These are phyloP conservation scores for Candida glaebosa DNA, from an alignment of 805 yeast species.

Conservation along the genomic window DNA sequence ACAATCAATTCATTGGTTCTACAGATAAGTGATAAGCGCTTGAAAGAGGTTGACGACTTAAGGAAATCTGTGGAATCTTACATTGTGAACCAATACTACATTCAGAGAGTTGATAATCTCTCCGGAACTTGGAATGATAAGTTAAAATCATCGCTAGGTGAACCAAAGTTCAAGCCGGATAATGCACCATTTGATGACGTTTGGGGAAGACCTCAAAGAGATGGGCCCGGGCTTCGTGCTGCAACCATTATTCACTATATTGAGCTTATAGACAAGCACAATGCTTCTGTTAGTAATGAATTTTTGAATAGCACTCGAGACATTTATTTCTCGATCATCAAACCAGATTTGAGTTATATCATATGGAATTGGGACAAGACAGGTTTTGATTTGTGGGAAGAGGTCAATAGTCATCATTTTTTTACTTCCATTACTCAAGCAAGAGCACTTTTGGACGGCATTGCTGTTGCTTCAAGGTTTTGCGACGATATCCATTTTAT, in stretches of 20 bases:
- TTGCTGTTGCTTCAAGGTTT: slow-evolving; percentile 27
- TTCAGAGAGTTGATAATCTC: slow-evolving; percentile 67
- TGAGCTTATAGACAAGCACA: slow-evolving; percentile 33
- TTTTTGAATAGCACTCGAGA: slow-evolving; percentile 27
- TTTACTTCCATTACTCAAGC: slow-evolving; percentile 77
- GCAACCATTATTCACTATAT: slow-evolving; percentile 60
- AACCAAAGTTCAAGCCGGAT: slow-evolving; percentile 79
- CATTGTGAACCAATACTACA: slow-evolving; percentile 49
- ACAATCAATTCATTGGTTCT: slow-evolving; percentile 64
- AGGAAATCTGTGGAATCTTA: slow-evolving; percentile 50
- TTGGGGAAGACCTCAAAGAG: slow-evolving; percentile 97
- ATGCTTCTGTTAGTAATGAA: slow-evolving; percentile 17
- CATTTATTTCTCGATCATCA: slow-evolving; percentile 51
- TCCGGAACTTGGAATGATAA: slow-evolving; percentile 56
- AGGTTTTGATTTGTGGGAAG: slow-evolving; percentile 96
- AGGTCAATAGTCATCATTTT: slow-evolving; percentile 68
- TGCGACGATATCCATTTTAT: slow-evolving; percentile 26
- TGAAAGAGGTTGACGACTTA: slow-evolving; percentile 6
- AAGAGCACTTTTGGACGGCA: slow-evolving; percentile 59
- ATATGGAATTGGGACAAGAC: slow-evolving; percentile 54
- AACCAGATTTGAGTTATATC: slow-evolving; percentile 69
- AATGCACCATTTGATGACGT: slow-evolving; percentile 55
- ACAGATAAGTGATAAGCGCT: not conserved
- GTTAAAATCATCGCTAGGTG: slow-evolving; percentile 65
- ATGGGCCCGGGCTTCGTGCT: slow-evolving; percentile 86